Conservation (phyloP, 805 yeast species). For the Barnettozyma vustinii region DNA sequence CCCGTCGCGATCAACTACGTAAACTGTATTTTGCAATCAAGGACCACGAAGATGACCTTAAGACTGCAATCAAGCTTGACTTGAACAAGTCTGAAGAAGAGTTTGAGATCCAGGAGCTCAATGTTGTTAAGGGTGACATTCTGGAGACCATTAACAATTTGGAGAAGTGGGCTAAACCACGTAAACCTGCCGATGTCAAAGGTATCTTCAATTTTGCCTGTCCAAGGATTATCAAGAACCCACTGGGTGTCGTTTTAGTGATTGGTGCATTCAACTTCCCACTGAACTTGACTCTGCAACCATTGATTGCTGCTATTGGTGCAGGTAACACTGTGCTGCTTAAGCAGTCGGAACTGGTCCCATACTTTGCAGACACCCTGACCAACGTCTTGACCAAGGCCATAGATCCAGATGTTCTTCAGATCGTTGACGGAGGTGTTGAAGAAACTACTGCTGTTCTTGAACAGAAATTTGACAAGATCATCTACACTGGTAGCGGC, state of each 20-base stretch:
- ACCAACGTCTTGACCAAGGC: conserved; percentile 48
- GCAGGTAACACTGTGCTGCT: conserved; percentile 71
- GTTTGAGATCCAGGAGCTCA: conserved; percentile 53
- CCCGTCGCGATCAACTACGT: conserved; percentile 57
- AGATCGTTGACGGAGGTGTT: conserved; percentile 68
- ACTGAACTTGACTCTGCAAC: conserved; percentile 51
- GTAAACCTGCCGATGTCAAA: conserved; percentile 20
- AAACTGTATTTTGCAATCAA: conserved; percentile 58
- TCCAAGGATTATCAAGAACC: conserved; percentile 25
- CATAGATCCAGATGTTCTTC: conserved; percentile 51
- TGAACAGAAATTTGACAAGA: conserved; percentile 65
- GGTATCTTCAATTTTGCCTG: conserved; percentile 16
- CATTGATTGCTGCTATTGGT: conserved; percentile 76
- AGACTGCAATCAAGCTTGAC: conserved; percentile 58
- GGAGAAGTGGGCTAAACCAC: conserved; percentile 55
- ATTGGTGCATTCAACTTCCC: conserved; percentile 85
- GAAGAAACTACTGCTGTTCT: conserved; percentile 57
- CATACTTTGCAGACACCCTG: conserved; percentile 51
- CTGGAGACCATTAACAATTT: conserved; percentile 53
- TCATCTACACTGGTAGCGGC: conserved; percentile 80
- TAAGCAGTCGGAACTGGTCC: conserved; percentile 55
- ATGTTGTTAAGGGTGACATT: conserved; percentile 48
- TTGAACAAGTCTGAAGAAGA: conserved; percentile 63
- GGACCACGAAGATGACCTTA: conserved; percentile 51
- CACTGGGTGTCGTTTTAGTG: conserved; percentile 65